phyloP scores from a whole-genome alignment of 176 grass and related monocot genomes.

The Phoenix roebelenii region DNA sequence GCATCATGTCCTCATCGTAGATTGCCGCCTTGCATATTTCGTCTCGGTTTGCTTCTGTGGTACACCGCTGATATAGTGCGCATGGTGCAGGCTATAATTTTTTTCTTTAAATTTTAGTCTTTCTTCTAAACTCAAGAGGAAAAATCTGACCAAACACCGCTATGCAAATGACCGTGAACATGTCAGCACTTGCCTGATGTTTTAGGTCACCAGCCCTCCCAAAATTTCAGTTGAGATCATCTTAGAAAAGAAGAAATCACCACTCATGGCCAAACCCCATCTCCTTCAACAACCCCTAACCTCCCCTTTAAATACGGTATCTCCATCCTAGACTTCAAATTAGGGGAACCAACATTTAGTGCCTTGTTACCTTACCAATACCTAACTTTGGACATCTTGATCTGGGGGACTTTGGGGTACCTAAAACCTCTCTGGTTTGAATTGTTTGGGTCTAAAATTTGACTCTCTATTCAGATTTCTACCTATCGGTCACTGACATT shows the following conservation, averaged over 20 bases:
- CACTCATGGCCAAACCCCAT: neutral
- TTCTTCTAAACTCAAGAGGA: no score
- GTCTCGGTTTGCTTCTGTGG: no score
- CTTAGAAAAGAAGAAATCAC: neutral
- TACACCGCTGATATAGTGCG: no score
- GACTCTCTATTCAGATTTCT: neutral
- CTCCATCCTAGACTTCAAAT: neutral
- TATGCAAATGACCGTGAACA: no score
- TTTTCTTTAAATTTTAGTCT: no score
- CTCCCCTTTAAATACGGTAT: neutral
- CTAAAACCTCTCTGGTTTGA: neutral
- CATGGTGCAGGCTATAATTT: no score
- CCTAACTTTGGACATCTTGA: conserved; percentile 2
- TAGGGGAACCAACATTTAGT: neutral
- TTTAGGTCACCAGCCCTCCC: no score
- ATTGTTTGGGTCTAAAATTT: neutral
- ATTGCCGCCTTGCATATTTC: no score
- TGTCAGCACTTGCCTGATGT: no score
- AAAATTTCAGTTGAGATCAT: no score
- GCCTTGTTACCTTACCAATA: neutral
- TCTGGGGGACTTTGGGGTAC: neutral
- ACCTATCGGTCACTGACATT: neutral
- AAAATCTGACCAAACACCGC: no score
- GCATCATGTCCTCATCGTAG: no score
- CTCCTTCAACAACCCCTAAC: conserved; percentile 1